Evolutionary conservation across 2,329 filamentous ascomycete genomes (phyloP).

Genomic region (Diplodia intermedia): DNA sequence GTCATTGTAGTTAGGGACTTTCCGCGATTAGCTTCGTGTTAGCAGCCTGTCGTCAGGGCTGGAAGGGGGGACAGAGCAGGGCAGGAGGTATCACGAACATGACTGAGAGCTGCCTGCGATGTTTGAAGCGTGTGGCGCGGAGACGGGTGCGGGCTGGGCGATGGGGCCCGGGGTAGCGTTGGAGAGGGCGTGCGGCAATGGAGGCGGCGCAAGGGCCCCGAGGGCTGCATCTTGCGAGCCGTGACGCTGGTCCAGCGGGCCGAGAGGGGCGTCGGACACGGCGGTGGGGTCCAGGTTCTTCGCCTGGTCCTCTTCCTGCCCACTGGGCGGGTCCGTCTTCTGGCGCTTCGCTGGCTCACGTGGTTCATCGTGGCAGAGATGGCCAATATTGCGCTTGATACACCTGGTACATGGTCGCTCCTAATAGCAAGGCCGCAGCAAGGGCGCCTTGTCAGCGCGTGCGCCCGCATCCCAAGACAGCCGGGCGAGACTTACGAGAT

Average conservation of each 20-base stretch:
- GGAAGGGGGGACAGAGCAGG: slow-evolving; percentile 37
- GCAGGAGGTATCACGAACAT: slow-evolving; percentile 66
- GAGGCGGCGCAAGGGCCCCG: slow-evolving; percentile 45
- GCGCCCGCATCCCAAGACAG: slow-evolving; percentile 33
- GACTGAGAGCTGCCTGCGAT: slow-evolving; percentile 71
- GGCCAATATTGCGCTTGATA: slow-evolving; percentile 98
- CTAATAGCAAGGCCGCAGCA: slow-evolving; percentile 57
- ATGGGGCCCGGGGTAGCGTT: slow-evolving; percentile 62
- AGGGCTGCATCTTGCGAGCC: slow-evolving; percentile 48
- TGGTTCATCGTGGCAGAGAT: slow-evolving; percentile 97
- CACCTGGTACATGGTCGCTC: slow-evolving; percentile 96
- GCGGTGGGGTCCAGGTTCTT: slow-evolving; percentile 41
- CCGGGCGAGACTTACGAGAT: slow-evolving; percentile 50
- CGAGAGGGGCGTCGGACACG: slow-evolving; percentile 38
- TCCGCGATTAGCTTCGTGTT: slow-evolving; percentile 35
- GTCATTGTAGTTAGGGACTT: slow-evolving; percentile 84
- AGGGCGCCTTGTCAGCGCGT: slow-evolving; percentile 45
- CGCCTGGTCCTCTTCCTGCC: slow-evolving; percentile 40
- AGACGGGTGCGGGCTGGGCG: slow-evolving; percentile 73
- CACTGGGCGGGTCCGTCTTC: slow-evolving; percentile 62
- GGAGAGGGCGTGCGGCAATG: slow-evolving; percentile 44
- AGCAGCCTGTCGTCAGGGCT: slow-evolving; percentile 36
- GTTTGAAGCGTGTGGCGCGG: slow-evolving; percentile 69
- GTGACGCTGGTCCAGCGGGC: slow-evolving; percentile 40
- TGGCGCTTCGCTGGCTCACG: slow-evolving; percentile 83